These are phyloP conservation scores for Penicillium palitans DNA, from an alignment of 2,329 filamentous ascomycete genomes.

Conservation along the genomic window DNA sequence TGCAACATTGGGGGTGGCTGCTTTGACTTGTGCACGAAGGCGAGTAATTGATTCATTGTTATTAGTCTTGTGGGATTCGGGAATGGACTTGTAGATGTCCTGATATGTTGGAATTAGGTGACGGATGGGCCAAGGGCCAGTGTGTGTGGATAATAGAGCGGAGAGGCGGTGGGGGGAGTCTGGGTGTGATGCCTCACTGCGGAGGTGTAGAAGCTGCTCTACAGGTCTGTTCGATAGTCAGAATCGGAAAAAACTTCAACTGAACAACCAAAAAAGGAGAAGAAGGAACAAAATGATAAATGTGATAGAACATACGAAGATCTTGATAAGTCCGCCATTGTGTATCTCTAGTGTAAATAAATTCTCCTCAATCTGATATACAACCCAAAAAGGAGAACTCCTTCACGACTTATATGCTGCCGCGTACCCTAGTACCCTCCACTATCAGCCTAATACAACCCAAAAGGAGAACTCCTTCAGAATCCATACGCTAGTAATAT, in stretches of 20 bases:
- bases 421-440: background rate
- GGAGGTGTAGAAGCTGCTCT: conserved; percentile 17
- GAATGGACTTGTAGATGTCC: conserved; percentile 19
- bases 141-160: conserved; percentile 14
- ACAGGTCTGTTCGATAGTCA: conserved; percentile 13
- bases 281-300: background rate
- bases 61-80: conserved; percentile 14
- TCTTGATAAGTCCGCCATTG: conserved; percentile 6
- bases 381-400: background rate
- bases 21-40: conserved; percentile 15
- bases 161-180: conserved; percentile 15
- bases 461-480: background rate
- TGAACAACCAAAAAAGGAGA: background rate
- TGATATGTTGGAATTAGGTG: conserved; percentile 15
- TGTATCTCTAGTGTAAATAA: background rate
- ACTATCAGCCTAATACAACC: background rate
- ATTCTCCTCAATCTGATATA: background rate
- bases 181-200: conserved; percentile 15
- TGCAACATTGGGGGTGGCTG: conserved; percentile 11
- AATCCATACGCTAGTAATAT: background rate
- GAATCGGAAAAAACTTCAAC: background rate
- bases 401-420: conserved; percentile 1
- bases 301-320: conserved; percentile 4
- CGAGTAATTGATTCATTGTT: conserved; percentile 14
- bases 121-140: conserved; percentile 14